Conservation (phyloP, 176 grass and related monocot species). For the Dactylis glomerata region DNA sequence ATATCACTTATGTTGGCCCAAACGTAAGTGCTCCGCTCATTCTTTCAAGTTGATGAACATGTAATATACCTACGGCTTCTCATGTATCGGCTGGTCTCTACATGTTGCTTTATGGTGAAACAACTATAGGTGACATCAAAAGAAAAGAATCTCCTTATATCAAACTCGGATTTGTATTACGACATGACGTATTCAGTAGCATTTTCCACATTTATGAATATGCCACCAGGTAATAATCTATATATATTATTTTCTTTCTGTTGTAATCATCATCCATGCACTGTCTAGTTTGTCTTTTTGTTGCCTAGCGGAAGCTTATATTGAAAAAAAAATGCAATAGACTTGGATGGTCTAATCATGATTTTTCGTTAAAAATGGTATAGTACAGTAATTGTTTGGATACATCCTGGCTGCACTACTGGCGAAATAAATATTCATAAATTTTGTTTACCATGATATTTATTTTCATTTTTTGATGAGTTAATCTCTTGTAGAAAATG, state of each 20-base stretch:
- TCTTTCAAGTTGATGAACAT: neutral
- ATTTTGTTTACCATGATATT: neutral
- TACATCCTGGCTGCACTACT: neutral
- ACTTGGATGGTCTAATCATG: neutral
- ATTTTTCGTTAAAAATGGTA: neutral
- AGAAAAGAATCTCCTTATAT: too few relatives aligned
- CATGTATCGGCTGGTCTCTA: too few relatives aligned
- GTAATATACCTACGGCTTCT: neutral
- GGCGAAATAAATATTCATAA: neutral
- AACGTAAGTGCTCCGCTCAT: neutral
- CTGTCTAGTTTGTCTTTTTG: neutral
- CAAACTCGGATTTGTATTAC: too few relatives aligned
- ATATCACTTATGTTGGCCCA: neutral
- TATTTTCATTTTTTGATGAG: neutral
- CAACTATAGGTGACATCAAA: too few relatives aligned
- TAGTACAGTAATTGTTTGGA: neutral
- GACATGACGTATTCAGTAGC: neutral
- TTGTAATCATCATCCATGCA: neutral
- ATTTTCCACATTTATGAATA: constrained; percentile 58
- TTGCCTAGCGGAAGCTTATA: neutral
- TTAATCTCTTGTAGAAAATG: constrained; percentile 32
- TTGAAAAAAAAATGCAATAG: neutral
- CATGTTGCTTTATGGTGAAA: too few relatives aligned
- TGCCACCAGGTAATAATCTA: constrained; percentile 42
- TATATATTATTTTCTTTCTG: neutral